A percentile compares a stretch with the other conserved stretches of the same genome.
phyloP scores from a whole-genome alignment of 371 early-diverging fungal species.

The Circinella minor region DNA sequence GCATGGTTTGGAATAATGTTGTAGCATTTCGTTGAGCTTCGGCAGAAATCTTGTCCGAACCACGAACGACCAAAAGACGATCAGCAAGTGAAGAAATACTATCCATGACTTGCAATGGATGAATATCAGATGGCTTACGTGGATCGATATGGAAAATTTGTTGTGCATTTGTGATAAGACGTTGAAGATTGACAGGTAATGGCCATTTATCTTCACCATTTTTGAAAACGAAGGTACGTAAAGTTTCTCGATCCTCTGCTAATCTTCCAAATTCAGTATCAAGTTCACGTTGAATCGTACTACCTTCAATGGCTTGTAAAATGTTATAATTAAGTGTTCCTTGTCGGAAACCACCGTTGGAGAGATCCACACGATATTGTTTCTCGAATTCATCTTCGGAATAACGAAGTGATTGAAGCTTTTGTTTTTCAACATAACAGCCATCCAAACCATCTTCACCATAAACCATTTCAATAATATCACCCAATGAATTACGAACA shows the following conservation, averaged over 20 bases:
- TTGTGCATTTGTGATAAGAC: slow-evolving; percentile 92
- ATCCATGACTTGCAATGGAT: slow-evolving; percentile 85
- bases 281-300: slow-evolving; percentile 70
- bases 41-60: slow-evolving; percentile 80
- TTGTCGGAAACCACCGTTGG: slow-evolving; percentile 65
- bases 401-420: slow-evolving; percentile 70
- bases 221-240: slow-evolving; percentile 83
- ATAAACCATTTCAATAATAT: slow-evolving; percentile 96
- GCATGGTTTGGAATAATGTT: slow-evolving; percentile 83
- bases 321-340: slow-evolving; percentile 70
- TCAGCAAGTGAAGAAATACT: slow-evolving; percentile 75
- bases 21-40: slow-evolving; percentile 95
- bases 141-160: slow-evolving; percentile 87
- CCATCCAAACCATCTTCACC: slow-evolving; percentile 99
- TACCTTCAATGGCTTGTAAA: slow-evolving; percentile 70
- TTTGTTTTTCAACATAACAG: slow-evolving; percentile 88
- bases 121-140: slow-evolving; percentile 82
- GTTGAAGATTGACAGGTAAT: slow-evolving; percentile 89
- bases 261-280: slow-evolving; percentile 87
- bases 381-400: slow-evolving; percentile 75
- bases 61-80: slow-evolving; percentile 83
- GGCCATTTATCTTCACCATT: slow-evolving; percentile 83
- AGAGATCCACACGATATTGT: slow-evolving; percentile 83
- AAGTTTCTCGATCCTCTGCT: slow-evolving; percentile 69
- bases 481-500: slow-evolving; percentile 94